phyloP scores from a whole-genome alignment of 148 eudicot genomes.

The Heliamphora exappendiculata region DNA sequence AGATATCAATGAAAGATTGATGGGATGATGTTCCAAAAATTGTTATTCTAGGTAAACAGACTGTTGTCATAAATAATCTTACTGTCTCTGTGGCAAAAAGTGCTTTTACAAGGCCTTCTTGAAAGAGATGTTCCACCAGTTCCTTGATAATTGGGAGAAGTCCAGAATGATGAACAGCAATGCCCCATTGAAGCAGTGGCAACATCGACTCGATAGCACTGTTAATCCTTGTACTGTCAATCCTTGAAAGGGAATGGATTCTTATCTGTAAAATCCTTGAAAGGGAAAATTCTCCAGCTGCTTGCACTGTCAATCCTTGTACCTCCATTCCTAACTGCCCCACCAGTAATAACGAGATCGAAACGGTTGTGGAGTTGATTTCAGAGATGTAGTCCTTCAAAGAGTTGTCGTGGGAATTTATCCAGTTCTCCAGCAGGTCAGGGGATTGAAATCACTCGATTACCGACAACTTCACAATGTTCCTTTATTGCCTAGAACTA shows the following conservation, averaged over 20 bases:
- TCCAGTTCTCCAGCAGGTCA: slow-evolving; percentile 32
- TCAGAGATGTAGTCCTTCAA: slow-evolving; percentile 36
- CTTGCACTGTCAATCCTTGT: slow-evolving; percentile 24
- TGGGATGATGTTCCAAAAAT: neutral
- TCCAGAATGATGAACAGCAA: slow-evolving; percentile 99
- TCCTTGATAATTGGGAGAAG: slow-evolving; percentile 93
- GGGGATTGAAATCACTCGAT: slow-evolving; percentile 46
- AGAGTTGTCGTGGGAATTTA: slow-evolving; percentile 27
- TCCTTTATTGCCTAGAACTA: too few species aligned
- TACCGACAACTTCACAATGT: slow-evolving; percentile 39
- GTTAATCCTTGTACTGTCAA: too few species aligned
- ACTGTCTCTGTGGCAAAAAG: slow-evolving; percentile 99
- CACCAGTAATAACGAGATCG: slow-evolving; percentile 24
- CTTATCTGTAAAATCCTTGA: slow-evolving; percentile 58
- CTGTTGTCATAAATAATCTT: slow-evolving; percentile 17
- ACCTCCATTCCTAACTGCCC: slow-evolving; percentile 15
- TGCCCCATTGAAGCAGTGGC: slow-evolving; percentile 91
- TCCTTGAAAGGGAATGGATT: too few species aligned
- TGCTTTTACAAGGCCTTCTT: slow-evolving; percentile 97
- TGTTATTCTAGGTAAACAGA: neutral
- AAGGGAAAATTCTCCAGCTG: slow-evolving; percentile 27
- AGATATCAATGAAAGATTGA: neutral
- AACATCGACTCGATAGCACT: slow-evolving; percentile 91
- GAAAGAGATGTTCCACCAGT: slow-evolving; percentile 92
- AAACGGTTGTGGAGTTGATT: slow-evolving; percentile 33